A percentile compares a stretch with the other conserved stretches of the same genome.
Evolutionary conservation across 306 rosid species (phyloP).

Genomic region (Trichosanthes cucumerina): DNA sequence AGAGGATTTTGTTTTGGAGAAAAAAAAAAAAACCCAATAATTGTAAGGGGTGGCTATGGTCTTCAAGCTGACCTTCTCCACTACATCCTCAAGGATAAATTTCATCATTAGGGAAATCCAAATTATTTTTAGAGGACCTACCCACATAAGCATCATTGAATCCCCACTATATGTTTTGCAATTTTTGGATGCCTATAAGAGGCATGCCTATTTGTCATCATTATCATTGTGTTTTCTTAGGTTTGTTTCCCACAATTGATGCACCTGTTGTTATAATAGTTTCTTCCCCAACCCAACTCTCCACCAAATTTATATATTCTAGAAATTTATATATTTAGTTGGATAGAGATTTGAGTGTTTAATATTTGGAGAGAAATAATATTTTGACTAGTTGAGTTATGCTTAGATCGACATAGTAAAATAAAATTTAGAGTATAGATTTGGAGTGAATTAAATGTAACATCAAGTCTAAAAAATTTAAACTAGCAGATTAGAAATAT

Average conservation of each 20-base stretch:
- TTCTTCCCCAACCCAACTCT: not conserved
- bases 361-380: not conserved
- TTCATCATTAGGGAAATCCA: not conserved
- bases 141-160: constrained; percentile 1
- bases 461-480: not conserved
- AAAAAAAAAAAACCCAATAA: not conserved
- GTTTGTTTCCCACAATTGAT: not conserved
- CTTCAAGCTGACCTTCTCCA: not conserved
- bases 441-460: not conserved
- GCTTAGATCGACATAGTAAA: not conserved
- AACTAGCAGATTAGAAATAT: not conserved
- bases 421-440: not conserved
- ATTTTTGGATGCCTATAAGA: not conserved
- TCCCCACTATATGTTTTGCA: constrained; percentile 1
- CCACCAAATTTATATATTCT: too few relatives aligned
- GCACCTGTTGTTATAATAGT: not conserved
- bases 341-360: not conserved
- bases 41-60: not conserved
- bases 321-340: too few relatives aligned
- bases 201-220: constrained; percentile 11
- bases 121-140: constrained; percentile 5
- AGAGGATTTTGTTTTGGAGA: not conserved
- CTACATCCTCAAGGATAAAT: not conserved
- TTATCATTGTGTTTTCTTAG: not conserved
- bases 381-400: not conserved